Evolutionary conservation across 2,329 filamentous ascomycete genomes (phyloP).

Genomic region (Aureobasidium melanogenum): DNA sequence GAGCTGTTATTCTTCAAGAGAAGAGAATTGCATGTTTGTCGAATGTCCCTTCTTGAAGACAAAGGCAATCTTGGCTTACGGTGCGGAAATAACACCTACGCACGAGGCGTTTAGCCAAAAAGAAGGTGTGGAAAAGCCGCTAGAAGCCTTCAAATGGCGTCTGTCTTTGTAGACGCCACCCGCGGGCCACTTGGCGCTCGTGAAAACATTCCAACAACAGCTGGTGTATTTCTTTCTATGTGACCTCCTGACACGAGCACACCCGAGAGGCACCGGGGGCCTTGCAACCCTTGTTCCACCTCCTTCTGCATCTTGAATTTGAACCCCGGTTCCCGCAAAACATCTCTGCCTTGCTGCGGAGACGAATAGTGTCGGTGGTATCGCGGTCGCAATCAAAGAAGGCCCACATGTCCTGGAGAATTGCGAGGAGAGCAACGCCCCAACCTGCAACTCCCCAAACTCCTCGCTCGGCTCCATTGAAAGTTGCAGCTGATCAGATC

Average conservation of each 20-base stretch:
- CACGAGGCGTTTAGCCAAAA: background rate
- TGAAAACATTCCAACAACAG: background rate
- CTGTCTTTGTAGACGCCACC: background rate
- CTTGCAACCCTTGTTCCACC: conserved; percentile 3
- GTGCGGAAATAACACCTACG: background rate
- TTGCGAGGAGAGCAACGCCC: background rate
- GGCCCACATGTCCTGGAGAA: background rate
- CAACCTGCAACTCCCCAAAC: background rate
- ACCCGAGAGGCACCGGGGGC: background rate
- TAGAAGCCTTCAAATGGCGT: background rate
- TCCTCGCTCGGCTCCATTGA: background rate
- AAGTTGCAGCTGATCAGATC: background rate
- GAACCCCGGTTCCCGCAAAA: background rate
- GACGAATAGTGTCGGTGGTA: conserved; percentile 11
- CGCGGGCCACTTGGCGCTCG: background rate
- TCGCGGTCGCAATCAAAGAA: background rate
- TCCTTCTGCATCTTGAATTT: background rate
- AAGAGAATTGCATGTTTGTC: too few relatives aligned
- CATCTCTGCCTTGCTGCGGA: background rate
- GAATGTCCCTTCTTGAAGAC: too few relatives aligned
- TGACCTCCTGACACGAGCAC: conserved; percentile 1
- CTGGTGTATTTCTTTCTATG: background rate
- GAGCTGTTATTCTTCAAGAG: background rate
- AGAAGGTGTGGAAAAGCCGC: background rate
- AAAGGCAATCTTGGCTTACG: background rate